These are phyloP conservation scores for Gnetum montanum DNA, from an alignment of 75 land plant species.

Conservation along the genomic window DNA sequence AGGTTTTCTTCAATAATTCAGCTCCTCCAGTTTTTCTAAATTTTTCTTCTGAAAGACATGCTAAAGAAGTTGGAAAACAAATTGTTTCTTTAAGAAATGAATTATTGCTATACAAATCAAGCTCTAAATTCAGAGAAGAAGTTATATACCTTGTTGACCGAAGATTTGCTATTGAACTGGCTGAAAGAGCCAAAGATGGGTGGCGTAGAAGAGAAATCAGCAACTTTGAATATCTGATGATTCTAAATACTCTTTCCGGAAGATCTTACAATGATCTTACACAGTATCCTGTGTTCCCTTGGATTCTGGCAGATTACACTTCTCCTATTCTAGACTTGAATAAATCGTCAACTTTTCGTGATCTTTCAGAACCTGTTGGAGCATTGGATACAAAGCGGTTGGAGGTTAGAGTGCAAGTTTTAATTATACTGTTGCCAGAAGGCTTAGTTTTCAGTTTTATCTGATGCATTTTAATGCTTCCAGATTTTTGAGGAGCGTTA, in stretches of 20 bases:
- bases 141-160: constrained; percentile 69
- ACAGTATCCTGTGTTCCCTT: constrained; percentile 96
- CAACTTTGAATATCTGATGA: constrained; percentile 93
- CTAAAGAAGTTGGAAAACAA: constrained; percentile 68
- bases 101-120: constrained; percentile 39
- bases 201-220: constrained; percentile 92
- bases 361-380: constrained; percentile 96
- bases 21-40: constrained; percentile 86
- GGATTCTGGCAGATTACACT: constrained; percentile 90
- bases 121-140: constrained; percentile 43
- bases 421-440: background rate
- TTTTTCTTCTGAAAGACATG: constrained; percentile 64
- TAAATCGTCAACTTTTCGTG: constrained; percentile 72
- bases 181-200: constrained; percentile 75
- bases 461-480: background rate
- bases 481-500: constrained; percentile 98
- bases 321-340: constrained; percentile 85
- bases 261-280: constrained; percentile 97
- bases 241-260: constrained; percentile 88
- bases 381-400: constrained; percentile 84
- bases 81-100: constrained; percentile 70
- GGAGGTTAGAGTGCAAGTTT: constrained; percentile 79
- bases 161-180: constrained; percentile 65
- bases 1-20: constrained; percentile 80
- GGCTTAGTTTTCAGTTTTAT: constrained; percentile 4